Base-by-base conservation (phyloP, 2,329 filamentous ascomycete genomes). In the Periconia sp. region DNA sequence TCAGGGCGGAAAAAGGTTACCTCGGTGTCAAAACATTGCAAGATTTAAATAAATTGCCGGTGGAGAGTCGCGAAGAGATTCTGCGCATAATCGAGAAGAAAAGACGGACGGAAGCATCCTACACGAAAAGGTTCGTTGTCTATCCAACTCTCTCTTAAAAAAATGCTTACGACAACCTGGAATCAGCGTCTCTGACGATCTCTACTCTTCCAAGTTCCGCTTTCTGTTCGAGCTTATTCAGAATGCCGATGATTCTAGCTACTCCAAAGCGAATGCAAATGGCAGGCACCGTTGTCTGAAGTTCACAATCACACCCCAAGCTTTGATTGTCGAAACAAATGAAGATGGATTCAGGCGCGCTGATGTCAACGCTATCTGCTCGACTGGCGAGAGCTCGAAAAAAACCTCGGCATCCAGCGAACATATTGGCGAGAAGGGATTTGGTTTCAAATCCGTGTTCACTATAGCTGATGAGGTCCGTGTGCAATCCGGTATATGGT, bases 271-370 rank as follows among this genome's bases (percentile, higher is more conserved):
- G 17, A 18, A 5, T 4, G 6, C 2, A 1, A 5, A 11, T 7
- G 21, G 26, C 1, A n/a, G 13, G 0, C 6, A 33, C 4, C 68
- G 53, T 36, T 63, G 36, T 26, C 51, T 63, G 0, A 40, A 13
- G 36, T 67, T 62, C 42, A 44, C 4, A 11, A 40, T 65, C 5
- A 51, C 55, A 11, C 44, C 16, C 0, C 52, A 60, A 0, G 57
- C 36, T 0, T 66, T 83, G 1, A 40, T 74, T 0, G 47, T 81
- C 3, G 75, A 72, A 19, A 68, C 56, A n/a, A 74, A 74, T 32
- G 71, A 74, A 44, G 63, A 80, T 43, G 72, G 71, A 2, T 75
- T 75, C 45, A 64, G 51, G 2, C 29, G 54, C 10, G 49, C 50
- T 4, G 61, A 76, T 42, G 46, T 74, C 12, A 34, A 53, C 21